A percentile compares a stretch with the other conserved stretches of the same genome.
Conservation (phyloP, 1,139 yeast species). For the Debaryomyces sp. region DNA sequence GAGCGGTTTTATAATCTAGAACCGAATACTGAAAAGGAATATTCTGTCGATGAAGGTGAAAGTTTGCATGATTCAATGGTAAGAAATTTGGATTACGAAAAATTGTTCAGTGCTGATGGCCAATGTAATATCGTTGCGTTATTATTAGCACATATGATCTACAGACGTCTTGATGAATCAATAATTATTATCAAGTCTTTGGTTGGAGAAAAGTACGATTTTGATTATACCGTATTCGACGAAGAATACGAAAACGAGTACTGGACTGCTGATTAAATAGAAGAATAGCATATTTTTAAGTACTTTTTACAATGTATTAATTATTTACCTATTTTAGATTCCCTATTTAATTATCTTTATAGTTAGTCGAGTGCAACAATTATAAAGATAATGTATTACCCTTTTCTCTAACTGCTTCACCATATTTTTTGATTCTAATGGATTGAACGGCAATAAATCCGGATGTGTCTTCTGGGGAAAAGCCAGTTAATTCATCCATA, state of each 20-base stretch:
- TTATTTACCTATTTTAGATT: slow-evolving; percentile 3
- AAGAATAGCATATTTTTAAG: neutral
- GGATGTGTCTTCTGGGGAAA: slow-evolving; percentile 94
- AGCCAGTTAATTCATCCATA: slow-evolving; percentile 98
- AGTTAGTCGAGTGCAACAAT: slow-evolving; percentile 7
- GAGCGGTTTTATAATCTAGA: slow-evolving; percentile 27
- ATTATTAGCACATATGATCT: slow-evolving; percentile 35
- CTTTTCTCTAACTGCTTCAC: slow-evolving; percentile 88
- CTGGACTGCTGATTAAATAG: neutral
- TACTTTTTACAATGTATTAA: neutral
- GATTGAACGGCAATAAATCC: slow-evolving; percentile 98
- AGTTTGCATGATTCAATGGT: slow-evolving; percentile 7
- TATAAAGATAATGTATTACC: slow-evolving; percentile 55
- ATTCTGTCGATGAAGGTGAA: slow-evolving; percentile 7
- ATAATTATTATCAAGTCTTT: slow-evolving; percentile 34
- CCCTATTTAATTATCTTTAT: neutral
- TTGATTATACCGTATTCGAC: slow-evolving; percentile 4
- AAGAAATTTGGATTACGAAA: slow-evolving; percentile 28
- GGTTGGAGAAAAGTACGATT: slow-evolving; percentile 37
- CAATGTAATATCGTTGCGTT: slow-evolving; percentile 33
- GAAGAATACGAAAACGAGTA: slow-evolving; percentile 1
- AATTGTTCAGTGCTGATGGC: slow-evolving; percentile 37
- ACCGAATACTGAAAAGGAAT: neutral
- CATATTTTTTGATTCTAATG: slow-evolving; percentile 96
- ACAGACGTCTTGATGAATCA: slow-evolving; percentile 34